phyloP scores from a whole-genome alignment of 1,284 basidiomycete genomes.

The Ustilago loliicola region DNA sequence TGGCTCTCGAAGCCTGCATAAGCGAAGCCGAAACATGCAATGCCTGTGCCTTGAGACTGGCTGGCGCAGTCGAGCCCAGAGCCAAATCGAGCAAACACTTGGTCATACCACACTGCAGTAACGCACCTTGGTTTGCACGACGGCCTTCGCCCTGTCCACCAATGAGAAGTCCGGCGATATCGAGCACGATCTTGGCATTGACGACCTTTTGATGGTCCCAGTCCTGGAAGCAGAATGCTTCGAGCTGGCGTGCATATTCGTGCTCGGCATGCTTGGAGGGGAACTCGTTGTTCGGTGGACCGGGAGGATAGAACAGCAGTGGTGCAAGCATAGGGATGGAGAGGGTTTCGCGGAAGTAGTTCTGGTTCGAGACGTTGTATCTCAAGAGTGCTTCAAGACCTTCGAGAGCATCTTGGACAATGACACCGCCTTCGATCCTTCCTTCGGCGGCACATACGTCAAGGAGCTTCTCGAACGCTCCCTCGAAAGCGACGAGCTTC shows the following conservation, averaged over 20 bases:
- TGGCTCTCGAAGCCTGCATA: slow-evolving; percentile 65
- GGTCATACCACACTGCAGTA: slow-evolving; percentile 77
- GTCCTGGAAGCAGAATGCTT: slow-evolving; percentile 94
- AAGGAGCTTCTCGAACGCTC: slow-evolving; percentile 95
- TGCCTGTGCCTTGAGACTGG: slow-evolving; percentile 79
- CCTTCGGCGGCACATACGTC: slow-evolving; percentile 88
- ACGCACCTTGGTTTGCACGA: slow-evolving; percentile 75
- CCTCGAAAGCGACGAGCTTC: slow-evolving; percentile 96
- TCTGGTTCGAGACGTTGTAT: slow-evolving; percentile 96
- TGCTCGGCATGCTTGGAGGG: slow-evolving; percentile 75
- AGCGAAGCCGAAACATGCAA: slow-evolving; percentile 78
- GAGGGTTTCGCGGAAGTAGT: slow-evolving; percentile 94
- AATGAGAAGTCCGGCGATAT: slow-evolving; percentile 79
- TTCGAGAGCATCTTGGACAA: slow-evolving; percentile 86
- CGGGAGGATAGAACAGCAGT: slow-evolving; percentile 85
- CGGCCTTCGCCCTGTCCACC: slow-evolving; percentile 71
- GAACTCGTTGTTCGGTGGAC: slow-evolving; percentile 42
- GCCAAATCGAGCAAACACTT: slow-evolving; percentile 88
- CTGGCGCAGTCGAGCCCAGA: slow-evolving; percentile 91
- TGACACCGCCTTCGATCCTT: slow-evolving; percentile 86
- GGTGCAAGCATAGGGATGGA: slow-evolving; percentile 84
- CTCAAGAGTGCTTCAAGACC: slow-evolving; percentile 87
- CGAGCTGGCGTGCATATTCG: slow-evolving; percentile 74
- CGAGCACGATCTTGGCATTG: slow-evolving; percentile 83
- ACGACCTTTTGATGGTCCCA: slow-evolving; percentile 91